Conservation (phyloP, 371 early-diverging fungal genomes). For the Conidiobolus incongruus region DNA sequence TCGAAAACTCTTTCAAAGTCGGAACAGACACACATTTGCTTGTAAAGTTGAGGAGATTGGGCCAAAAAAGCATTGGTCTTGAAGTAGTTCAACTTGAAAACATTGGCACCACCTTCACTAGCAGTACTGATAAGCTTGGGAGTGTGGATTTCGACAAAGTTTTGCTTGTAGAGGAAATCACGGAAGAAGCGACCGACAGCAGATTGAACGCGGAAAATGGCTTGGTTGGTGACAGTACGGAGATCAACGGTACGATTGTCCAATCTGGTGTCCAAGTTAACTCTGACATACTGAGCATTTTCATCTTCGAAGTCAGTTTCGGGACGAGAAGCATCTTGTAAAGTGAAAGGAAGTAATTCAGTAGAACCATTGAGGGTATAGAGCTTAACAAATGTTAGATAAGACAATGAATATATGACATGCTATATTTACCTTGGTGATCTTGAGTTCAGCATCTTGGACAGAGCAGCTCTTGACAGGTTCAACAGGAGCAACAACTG, state of each 20-base stretch:
- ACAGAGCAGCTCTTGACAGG: slow-evolving; percentile 83
- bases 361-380: slow-evolving; percentile 56
- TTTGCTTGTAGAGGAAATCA: slow-evolving; percentile 60
- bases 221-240: slow-evolving; percentile 91
- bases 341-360: slow-evolving; percentile 75
- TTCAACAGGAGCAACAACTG: slow-evolving; percentile 53
- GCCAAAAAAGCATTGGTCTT: slow-evolving; percentile 88
- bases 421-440: slow-evolving; percentile 21
- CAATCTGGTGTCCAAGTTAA: slow-evolving; percentile 84
- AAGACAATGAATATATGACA: background rate
- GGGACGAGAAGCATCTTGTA: slow-evolving; percentile 89
- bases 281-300: slow-evolving; percentile 37
- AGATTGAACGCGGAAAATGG: slow-evolving; percentile 94
- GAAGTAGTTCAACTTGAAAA: slow-evolving; percentile 96
- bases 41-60: slow-evolving; percentile 99
- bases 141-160: slow-evolving; percentile 96
- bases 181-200: slow-evolving; percentile 90
- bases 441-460: slow-evolving; percentile 67
- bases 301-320: slow-evolving; percentile 46
- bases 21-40: slow-evolving; percentile 98
- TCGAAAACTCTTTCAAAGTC: slow-evolving; percentile 98
- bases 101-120: slow-evolving; percentile 98
- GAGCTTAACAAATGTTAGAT: slow-evolving; percentile 12
- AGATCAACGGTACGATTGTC: slow-evolving; percentile 95
- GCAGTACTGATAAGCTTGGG: slow-evolving; percentile 95